Conservation (phyloP, 371 early-diverging fungal species). For the Mycotypha africana region DNA sequence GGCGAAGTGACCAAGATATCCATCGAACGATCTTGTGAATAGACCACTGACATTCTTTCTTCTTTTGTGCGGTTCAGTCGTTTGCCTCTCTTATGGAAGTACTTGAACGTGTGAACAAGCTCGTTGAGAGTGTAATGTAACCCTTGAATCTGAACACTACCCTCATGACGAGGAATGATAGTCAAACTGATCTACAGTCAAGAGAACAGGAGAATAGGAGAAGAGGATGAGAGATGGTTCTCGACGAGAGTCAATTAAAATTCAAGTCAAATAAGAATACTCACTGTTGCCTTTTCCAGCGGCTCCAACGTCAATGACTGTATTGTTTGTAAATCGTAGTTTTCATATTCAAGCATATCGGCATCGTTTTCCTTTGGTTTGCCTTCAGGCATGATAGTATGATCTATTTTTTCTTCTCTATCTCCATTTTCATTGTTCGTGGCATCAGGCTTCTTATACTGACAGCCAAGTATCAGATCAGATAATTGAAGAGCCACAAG, state of each 20-base stretch:
- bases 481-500: constrained; percentile 53
- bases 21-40: constrained; percentile 68
- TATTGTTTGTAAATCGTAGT: constrained; percentile 52
- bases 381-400: constrained; percentile 29
- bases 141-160: constrained; percentile 68
- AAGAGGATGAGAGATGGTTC: too few relatives aligned
- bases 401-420: neutral
- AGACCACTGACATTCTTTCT: constrained; percentile 47
- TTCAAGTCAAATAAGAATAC: too few relatives aligned
- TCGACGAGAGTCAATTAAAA: too few relatives aligned
- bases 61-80: constrained; percentile 73
- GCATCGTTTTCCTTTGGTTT: constrained; percentile 1
- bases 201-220: neutral
- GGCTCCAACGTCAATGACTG: constrained; percentile 46
- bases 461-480: constrained; percentile 60
- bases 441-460: constrained; percentile 41
- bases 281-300: constrained; percentile 45
- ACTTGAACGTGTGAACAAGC: constrained; percentile 63
- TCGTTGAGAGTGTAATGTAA: constrained; percentile 75
- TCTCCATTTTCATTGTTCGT: neutral
- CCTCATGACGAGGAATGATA: constrained; percentile 70
- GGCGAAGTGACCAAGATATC: constrained; percentile 73
- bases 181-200: constrained; percentile 61
- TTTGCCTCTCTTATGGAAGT: constrained; percentile 65
- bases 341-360: constrained; percentile 29